phyloP scores from a whole-genome alignment of 208 protist species.

The Herpetomonas samuelpessoai region DNA sequence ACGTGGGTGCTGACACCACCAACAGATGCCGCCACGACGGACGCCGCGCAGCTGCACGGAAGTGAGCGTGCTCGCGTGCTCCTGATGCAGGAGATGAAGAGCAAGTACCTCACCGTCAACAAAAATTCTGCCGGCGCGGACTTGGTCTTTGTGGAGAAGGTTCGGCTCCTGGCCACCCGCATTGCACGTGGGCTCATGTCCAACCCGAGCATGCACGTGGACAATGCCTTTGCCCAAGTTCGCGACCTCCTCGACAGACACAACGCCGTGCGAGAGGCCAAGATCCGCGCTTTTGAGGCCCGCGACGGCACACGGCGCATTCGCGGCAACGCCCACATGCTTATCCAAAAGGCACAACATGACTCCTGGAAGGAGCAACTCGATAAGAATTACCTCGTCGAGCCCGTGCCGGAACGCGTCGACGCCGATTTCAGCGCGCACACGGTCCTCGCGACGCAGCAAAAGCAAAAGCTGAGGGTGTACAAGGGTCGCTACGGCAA shows the following conservation, averaged over 20 bases:
- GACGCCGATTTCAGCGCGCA: slow-evolving; percentile 86
- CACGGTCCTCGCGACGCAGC: slow-evolving; percentile 84
- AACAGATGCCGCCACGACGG: slow-evolving; percentile 27
- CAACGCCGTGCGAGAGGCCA: slow-evolving; percentile 74
- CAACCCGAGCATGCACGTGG: slow-evolving; percentile 83
- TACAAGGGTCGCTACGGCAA: slow-evolving; percentile 85
- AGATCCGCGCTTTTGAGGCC: slow-evolving; percentile 81
- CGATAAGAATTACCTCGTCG: slow-evolving; percentile 75
- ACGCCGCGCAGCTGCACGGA: slow-evolving; percentile 41
- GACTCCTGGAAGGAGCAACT: slow-evolving; percentile 54
- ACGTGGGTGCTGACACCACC: slow-evolving; percentile 87
- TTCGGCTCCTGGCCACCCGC: slow-evolving; percentile 71
- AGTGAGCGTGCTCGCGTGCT: slow-evolving; percentile 60
- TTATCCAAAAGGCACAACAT: slow-evolving; percentile 48
- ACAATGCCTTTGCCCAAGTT: slow-evolving; percentile 59
- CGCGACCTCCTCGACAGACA: slow-evolving; percentile 59
- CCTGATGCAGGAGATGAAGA: slow-evolving; percentile 67
- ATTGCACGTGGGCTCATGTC: slow-evolving; percentile 83
- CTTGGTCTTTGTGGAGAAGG: slow-evolving; percentile 83
- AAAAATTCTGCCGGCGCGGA: slow-evolving; percentile 74
- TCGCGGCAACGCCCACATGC: slow-evolving; percentile 69
- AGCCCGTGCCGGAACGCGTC: slow-evolving; percentile 69
- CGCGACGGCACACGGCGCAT: slow-evolving; percentile 87
- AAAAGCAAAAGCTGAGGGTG: slow-evolving; percentile 86
- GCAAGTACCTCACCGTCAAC: slow-evolving; percentile 66